Percentiles rank a stretch among this genome's conserved stretches.
Conservation (phyloP, 1,139 yeast genomes). For the Nakaseomyces nivariensis region DNA sequence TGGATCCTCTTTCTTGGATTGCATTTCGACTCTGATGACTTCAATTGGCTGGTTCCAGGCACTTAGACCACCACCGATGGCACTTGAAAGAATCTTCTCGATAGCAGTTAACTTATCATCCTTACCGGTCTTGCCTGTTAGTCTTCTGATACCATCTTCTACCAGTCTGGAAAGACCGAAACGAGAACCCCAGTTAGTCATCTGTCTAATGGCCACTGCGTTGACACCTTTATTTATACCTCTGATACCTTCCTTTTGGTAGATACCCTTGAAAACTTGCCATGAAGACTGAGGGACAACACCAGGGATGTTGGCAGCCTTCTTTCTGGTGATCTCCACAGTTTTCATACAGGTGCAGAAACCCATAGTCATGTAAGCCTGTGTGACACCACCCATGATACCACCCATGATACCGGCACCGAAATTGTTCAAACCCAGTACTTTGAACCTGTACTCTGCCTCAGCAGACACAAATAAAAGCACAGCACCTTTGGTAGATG, state of each 20-base stretch:
- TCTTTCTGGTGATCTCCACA: conserved; percentile 86
- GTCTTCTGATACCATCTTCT: conserved; percentile 66
- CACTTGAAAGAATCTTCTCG: conserved; percentile 81
- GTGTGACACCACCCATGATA: conserved; percentile 87
- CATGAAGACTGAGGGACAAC: conserved; percentile 64
- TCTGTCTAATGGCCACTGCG: conserved; percentile 97
- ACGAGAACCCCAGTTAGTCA: conserved; percentile 98
- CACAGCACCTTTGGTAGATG: conserved; percentile 99
- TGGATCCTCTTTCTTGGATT: conserved; percentile 83
- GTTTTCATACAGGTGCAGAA: conserved; percentile 98
- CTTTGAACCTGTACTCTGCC: conserved; percentile 68
- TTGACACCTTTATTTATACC: conserved; percentile 97
- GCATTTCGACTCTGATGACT: conserved; percentile 97
- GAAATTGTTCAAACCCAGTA: conserved; percentile 59
- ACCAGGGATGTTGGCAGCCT: conserved; percentile 63
- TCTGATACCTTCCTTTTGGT: conserved; percentile 71
- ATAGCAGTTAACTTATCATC: conserved; percentile 55
- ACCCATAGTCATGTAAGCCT: conserved; percentile 90
- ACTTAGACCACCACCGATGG: conserved; percentile 91
- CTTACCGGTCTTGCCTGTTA: conserved; percentile 48
- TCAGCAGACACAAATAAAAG: conserved; percentile 86
- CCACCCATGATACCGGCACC: conserved; percentile 92
- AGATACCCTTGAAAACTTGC: conserved; percentile 79
- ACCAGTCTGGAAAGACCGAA: conserved; percentile 89
- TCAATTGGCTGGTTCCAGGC: conserved; percentile 99